Evolutionary conservation across 768 basidiomycete genomes (phyloP), one percentile per base, ranked within the genome.

Genomic region (Boletales sp.): DNA sequence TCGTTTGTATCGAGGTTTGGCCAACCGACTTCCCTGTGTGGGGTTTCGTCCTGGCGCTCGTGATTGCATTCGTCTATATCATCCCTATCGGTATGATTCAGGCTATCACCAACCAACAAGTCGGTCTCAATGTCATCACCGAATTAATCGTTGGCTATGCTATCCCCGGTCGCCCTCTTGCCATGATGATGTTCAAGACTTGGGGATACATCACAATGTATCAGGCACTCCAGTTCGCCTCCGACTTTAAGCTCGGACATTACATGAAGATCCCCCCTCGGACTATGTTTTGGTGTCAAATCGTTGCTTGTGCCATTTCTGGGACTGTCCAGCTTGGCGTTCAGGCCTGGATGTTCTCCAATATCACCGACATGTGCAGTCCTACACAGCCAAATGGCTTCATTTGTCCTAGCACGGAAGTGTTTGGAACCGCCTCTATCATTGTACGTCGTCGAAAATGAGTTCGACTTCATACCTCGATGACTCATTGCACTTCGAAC

Each of bases 81-180:
- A 80, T 94, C 41, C 91, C 91, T 12, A 81, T 86, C 47, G 87
- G 86, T 56, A 69, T 72, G 80, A 87, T 90, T 52, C 83, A 88
- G 57, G 86, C 87, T 1, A 80, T 89, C 55, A 90, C 88, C 29
- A 90, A 90, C 65, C 83, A 86, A 59, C 84, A 88, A 66, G 74
- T 89, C 47, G 86, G 76, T 61, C 63, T 79, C 11, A 79, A 78
- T 60, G 86, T 89, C 27, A 79, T 90, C 52, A 84, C 86, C 2
- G 87, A 90, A 61, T 72, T 89, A 27, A 78, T 90, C 47, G 79
- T 84, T 37, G 87, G 87, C 13, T 70, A 69, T 48, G 63, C 72
- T 30, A 64, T 77, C 19, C 77, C 76, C 55, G 87, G 87, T 9
- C 78, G 76, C 51, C 85, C 88, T 5, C 76, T 87, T 51, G 86